Evolutionary conservation across 352 stramenopile genomes (phyloP).

Genomic region (Aphanomyces invadans): DNA sequence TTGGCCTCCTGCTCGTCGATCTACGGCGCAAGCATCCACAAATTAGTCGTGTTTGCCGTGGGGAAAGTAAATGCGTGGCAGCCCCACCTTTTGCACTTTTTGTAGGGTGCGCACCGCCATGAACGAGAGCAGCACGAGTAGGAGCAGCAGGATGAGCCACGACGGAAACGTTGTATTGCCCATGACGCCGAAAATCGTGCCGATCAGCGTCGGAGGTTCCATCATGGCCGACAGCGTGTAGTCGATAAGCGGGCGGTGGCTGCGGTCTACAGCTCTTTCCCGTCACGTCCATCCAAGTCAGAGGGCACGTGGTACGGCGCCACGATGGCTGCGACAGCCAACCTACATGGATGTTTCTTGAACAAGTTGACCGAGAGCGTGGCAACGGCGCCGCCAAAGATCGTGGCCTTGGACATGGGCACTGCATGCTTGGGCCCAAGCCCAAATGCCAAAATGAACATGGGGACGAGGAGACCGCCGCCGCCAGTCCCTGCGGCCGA

Average conservation of each 20-base stretch:
- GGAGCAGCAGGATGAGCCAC: constrained; percentile 69
- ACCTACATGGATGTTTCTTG: constrained; percentile 89
- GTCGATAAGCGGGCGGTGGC: constrained; percentile 85
- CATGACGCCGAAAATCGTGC: constrained; percentile 73
- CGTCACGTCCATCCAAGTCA: not conserved
- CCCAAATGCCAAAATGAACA: constrained; percentile 82
- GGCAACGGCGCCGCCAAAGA: constrained; percentile 93
- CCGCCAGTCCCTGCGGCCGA: constrained; percentile 54
- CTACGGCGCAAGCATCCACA: no score
- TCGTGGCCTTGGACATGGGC: constrained; percentile 94
- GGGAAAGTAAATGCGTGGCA: no score
- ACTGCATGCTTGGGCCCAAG: constrained; percentile 89
- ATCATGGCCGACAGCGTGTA: constrained; percentile 97
- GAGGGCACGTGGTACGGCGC: no score
- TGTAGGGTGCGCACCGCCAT: constrained; percentile 65
- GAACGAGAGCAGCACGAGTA: constrained; percentile 63
- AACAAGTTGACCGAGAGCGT: constrained; percentile 91
- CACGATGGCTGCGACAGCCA: no score
- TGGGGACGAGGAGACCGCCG: constrained; percentile 83
- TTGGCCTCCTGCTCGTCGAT: constrained; percentile 10
- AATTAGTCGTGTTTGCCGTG: no score
- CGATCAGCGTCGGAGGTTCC: constrained; percentile 89
- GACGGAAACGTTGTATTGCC: constrained; percentile 75
- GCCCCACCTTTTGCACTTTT: constrained; percentile 60
- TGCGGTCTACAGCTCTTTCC: constrained; percentile 10